Conservation (phyloP, 306 rosid species). For the Cercis canadensis region DNA sequence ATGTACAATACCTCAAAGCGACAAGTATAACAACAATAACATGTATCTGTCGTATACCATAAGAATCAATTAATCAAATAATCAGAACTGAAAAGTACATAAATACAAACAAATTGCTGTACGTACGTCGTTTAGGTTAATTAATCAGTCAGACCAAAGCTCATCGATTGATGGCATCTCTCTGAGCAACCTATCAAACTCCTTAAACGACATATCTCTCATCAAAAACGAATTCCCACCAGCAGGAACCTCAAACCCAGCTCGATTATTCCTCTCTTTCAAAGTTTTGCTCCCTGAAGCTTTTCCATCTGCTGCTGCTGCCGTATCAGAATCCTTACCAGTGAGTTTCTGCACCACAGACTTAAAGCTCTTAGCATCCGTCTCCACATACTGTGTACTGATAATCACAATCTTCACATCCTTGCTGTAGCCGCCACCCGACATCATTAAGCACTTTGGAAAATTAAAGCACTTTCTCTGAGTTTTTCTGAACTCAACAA, state of each 20-base stretch:
- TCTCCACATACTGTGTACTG: constrained; percentile 75
- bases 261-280: no score
- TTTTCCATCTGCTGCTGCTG: neutral
- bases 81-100: no score
- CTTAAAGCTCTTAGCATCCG: constrained; percentile 75
- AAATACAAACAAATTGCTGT: no score
- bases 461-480: no score
- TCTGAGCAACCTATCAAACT: constrained; percentile 60
- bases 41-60: no score
- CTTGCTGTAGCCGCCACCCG: constrained; percentile 28
- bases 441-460: constrained; percentile 17
- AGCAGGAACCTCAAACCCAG: neutral
- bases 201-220: constrained; percentile 66
- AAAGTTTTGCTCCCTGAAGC: no score
- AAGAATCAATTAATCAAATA: no score
- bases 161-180: constrained; percentile 66
- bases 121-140: no score
- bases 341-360: constrained; percentile 79
- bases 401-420: constrained; percentile 69
- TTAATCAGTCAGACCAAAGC: constrained; percentile 31
- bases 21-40: no score
- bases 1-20: no score
- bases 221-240: constrained; percentile 36
- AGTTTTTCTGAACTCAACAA: neutral
- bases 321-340: constrained; percentile 62